These are phyloP conservation scores for Sporothrix pallida DNA, from an alignment of 2,329 filamentous ascomycete genomes.

Conservation along the genomic window DNA sequence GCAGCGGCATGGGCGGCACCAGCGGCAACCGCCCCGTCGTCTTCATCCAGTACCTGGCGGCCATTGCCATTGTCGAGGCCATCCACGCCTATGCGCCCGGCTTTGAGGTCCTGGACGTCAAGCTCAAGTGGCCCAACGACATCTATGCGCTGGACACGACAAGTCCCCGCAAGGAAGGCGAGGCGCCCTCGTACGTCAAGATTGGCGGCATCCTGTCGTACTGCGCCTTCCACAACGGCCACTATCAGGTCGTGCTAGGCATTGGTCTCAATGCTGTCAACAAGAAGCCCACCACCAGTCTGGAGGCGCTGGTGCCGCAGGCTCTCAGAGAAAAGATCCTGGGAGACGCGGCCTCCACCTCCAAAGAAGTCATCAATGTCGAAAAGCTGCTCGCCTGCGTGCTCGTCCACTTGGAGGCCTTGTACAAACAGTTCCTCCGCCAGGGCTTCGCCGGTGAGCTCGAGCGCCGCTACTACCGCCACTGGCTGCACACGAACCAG, in stretches of 20 bases:
- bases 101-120: conserved; percentile 77
- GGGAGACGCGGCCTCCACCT: conserved; percentile 32
- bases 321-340: conserved; percentile 44
- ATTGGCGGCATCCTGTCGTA: conserved; percentile 94
- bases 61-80: conserved; percentile 83
- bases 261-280: conserved; percentile 88
- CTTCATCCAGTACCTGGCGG: conserved; percentile 92
- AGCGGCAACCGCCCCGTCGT: conserved; percentile 66
- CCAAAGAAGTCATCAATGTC: conserved; percentile 64
- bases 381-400: conserved; percentile 85
- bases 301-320: conserved; percentile 71
- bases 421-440: conserved; percentile 76
- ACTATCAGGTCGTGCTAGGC: conserved; percentile 85
- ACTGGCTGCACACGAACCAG: conserved; percentile 85
- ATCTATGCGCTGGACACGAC: conserved; percentile 76
- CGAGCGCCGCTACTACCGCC: conserved; percentile 76
- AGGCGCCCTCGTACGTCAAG: conserved; percentile 68
- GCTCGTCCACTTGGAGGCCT: conserved; percentile 74
- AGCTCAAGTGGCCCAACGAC: conserved; percentile 97
- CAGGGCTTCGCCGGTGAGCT: conserved; percentile 76
- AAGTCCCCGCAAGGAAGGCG: not conserved
- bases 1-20: conserved; percentile 52
- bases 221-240: conserved; percentile 75
- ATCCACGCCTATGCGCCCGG: conserved; percentile 78
- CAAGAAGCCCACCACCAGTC: conserved; percentile 81